A percentile compares a stretch with the other conserved stretches of the same genome.
phyloP scores from a whole-genome alignment of 768 basidiomycete species.

The Mrakia gelida region DNA sequence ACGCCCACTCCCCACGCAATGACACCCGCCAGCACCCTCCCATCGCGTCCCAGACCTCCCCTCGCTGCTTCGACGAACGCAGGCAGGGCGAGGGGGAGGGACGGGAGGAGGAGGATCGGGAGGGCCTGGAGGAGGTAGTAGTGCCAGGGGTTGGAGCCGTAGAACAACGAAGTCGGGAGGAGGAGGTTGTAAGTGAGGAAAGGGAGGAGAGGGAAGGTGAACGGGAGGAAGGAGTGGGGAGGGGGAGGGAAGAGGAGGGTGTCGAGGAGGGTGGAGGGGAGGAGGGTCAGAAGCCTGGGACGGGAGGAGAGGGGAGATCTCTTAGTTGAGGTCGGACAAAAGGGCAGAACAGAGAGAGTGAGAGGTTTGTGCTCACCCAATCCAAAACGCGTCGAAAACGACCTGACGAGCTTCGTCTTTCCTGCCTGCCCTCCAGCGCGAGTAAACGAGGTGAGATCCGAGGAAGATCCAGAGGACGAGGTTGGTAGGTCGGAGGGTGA shows the following conservation, averaged over 20 bases:
- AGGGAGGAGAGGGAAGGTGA: constrained; percentile 73
- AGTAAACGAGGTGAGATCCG: constrained; percentile 53
- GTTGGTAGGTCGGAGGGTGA: constrained; percentile 82
- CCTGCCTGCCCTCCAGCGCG: background rate
- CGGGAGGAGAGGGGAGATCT: background rate
- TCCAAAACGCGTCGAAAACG: constrained; percentile 1
- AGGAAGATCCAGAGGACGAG: constrained; percentile 78
- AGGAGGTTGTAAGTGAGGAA: constrained; percentile 81
- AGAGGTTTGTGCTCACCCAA: constrained; percentile 26
- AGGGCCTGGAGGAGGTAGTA: constrained; percentile 83
- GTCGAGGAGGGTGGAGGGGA: constrained; percentile 52
- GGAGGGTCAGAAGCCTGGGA: constrained; percentile 35
- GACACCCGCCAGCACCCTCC: constrained; percentile 49
- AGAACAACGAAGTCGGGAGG: constrained; percentile 76
- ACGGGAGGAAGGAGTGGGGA: constrained; percentile 38
- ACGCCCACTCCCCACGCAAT: constrained; percentile 60
- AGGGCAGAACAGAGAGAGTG: background rate
- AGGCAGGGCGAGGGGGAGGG: constrained; percentile 60
- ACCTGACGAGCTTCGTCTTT: background rate
- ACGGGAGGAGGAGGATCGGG: constrained; percentile 70
- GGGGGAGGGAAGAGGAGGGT: constrained; percentile 44
- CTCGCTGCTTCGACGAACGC: constrained; percentile 37
- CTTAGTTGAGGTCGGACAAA: too few species aligned
- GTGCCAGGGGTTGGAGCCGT: constrained; percentile 78
- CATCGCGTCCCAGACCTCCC: constrained; percentile 23